Base-by-base conservation (phyloP, 2,329 filamentous ascomycete species). In the Myriosclerotinia curreyana region DNA sequence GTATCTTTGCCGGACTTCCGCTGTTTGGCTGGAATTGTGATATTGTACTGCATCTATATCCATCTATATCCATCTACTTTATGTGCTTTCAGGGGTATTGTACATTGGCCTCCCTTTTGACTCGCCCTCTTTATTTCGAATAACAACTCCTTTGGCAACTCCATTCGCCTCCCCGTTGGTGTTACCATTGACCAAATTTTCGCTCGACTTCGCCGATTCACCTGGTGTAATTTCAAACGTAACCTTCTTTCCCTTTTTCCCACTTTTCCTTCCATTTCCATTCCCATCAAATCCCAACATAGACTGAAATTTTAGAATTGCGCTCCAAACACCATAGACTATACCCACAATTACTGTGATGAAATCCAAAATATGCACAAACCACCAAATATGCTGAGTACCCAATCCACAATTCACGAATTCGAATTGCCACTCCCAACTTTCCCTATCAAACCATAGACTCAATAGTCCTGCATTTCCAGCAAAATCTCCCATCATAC, bases 401-500 rank as follows among this genome's bases (percentile, higher is more conserved):
- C 95, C 95, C 44, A 96, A 78, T 3, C 84, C 81, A 74, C 95
- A 99, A 68, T 85, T 89, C 11, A 80, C 81, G 70, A 95, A 95
- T 70, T 94, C 91, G 69, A 90, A 90, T 68, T 82, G 82, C 95
- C 95, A 99, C 74, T 90, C 85, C 80, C 85, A 87, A 1, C 77
- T 76, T 2, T 82, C 79, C 64, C 83, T 76, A 75, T 98, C 91
- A 73, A 94, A 98, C 94, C 94, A 99, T 0, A 90, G 83, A 67
- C 90, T 95, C 49, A 99, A 77, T 50, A 99, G 80, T 0, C 92
- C 95, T 0, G 92, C 92, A 74, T 97, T 95, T 25, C 95, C 95
- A n/a, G 86, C 88, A 76, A 90, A 99, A 64, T 91, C 90, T 64
- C 95, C 95, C 95, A 99, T 99, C 92, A 99, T 98, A 76, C 92